Evolutionary conservation across 2,329 filamentous ascomycete species (phyloP).

Genomic region (Geosmithia putterillii): DNA sequence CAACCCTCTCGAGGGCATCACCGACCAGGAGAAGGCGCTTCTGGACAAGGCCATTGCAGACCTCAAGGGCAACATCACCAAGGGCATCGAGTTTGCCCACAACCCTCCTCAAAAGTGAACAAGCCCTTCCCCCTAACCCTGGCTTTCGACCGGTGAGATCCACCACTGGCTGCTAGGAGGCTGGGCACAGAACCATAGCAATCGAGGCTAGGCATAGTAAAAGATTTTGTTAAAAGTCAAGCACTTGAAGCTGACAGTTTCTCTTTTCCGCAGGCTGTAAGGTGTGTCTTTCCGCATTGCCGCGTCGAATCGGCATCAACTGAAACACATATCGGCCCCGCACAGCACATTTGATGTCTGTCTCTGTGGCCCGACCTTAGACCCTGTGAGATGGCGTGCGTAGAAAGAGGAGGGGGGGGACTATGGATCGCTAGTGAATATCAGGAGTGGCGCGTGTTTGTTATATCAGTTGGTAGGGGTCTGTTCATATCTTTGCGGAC

Average conservation of each 20-base stretch:
- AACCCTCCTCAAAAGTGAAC: slow-evolving; percentile 81
- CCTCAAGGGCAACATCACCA: slow-evolving; percentile 84
- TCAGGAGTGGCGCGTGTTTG: not conserved
- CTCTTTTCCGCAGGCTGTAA: slow-evolving; percentile 22
- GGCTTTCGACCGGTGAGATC: slow-evolving; percentile 7
- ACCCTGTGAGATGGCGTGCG: not conserved
- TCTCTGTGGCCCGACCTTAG: not conserved
- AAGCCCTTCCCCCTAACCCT: slow-evolving; percentile 14
- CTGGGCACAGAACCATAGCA: slow-evolving; percentile 16
- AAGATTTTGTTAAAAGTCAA: slow-evolving; percentile 10
- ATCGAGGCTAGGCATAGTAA: slow-evolving; percentile 22
- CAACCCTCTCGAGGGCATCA: slow-evolving; percentile 66
- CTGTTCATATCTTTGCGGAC: not conserved
- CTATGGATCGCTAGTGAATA: not conserved
- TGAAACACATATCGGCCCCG: not conserved
- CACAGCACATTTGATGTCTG: not conserved
- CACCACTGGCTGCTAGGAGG: slow-evolving; percentile 11
- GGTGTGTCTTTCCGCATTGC: not conserved
- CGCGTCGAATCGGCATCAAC: not conserved
- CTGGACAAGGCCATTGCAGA: slow-evolving; percentile 64
- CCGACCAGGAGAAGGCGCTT: slow-evolving; percentile 80
- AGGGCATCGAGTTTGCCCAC: slow-evolving; percentile 83
- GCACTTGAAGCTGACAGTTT: slow-evolving; percentile 21
- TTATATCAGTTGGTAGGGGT: not conserved
- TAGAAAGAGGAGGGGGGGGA: not conserved